Evolutionary conservation across 306 rosid species (phyloP), one percentile per base, ranked within the genome.

Genomic region (Cucumis melo): DNA sequence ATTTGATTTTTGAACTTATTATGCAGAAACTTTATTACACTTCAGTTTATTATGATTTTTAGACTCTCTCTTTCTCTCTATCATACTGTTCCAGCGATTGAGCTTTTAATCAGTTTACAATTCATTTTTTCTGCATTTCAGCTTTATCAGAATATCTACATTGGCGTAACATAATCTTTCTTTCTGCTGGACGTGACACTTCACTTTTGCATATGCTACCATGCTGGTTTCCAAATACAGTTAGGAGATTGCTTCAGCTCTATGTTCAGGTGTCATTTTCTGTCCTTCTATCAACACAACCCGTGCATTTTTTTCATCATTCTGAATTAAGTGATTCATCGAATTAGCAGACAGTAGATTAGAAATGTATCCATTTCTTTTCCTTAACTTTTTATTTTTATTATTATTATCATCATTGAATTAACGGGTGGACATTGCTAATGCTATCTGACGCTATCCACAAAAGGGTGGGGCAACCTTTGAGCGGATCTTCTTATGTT

Each of bases 171-270:
- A 88, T 85, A 81, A 83, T 90, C 75, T 91, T 93, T 84, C 91
- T 90, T 83, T 91, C 96, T 57, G 77, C 94, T 32, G 98, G 89
- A 81, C 91, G 79, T 73, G 98, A 93, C 87, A 89, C 97, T 53
- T 93, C 98, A 73, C 97, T 93, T 83, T 79, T 87, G 48, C 97
- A 90, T 84, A 91, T 93, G 97, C 92, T 93, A 65, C 97, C 96
- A 7, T 90, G 92, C 90, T 93, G 97, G 98, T 90, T 91, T 87
- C 91, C 98, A 10, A 91, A 93, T 85, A 86, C 91, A 42, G 82
- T 90, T 54, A 84, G 97, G 53, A 86, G 98, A 84, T 85, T 93
- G 84, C 82, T 93, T 78, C 97, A 90, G 74, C 92, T 93, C 84
- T 90, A 87, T 80, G 94, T 89, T 48, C 97, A 93, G 97, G 98